A percentile compares a stretch with the other conserved stretches of the same genome.
phyloP scores from a whole-genome alignment of 176 grass and related monocot species.

The Elymus sibiricus region DNA sequence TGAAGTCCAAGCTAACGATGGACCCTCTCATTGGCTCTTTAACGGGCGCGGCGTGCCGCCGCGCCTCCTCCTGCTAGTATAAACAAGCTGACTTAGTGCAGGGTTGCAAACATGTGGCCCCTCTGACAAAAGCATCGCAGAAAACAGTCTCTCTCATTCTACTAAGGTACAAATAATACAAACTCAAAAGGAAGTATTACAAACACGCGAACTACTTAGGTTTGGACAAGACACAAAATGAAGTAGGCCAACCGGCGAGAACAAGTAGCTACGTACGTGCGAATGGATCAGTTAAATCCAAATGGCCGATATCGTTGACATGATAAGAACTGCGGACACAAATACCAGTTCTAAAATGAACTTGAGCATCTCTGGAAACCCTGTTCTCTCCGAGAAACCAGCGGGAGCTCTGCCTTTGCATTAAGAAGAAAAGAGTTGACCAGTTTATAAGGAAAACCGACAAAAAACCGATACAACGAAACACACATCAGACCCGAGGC shows the following conservation, averaged over 20 bases:
- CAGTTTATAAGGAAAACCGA: no score
- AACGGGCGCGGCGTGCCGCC: no score
- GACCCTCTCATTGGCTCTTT: no score
- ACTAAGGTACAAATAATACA: background rate
- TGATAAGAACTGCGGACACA: background rate
- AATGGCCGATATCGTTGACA: background rate
- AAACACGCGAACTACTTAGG: background rate
- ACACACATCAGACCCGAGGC: no score
- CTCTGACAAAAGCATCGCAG: background rate
- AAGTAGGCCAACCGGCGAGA: no score
- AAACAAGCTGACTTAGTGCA: background rate
- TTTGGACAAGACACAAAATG: background rate
- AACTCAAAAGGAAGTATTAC: background rate
- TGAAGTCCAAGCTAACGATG: no score
- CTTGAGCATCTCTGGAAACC: background rate
- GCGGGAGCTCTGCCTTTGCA: no score
- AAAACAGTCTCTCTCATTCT: background rate
- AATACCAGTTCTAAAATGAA: background rate
- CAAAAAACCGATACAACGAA: no score
- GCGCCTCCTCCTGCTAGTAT: no score
- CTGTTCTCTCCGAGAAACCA: no score
- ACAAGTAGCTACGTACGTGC: background rate
- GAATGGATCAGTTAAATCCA: background rate
- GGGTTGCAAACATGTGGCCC: background rate
- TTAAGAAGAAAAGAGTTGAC: no score